phyloP scores from a whole-genome alignment of 129 eudicot genomes.

The Cynara cardunculus region DNA sequence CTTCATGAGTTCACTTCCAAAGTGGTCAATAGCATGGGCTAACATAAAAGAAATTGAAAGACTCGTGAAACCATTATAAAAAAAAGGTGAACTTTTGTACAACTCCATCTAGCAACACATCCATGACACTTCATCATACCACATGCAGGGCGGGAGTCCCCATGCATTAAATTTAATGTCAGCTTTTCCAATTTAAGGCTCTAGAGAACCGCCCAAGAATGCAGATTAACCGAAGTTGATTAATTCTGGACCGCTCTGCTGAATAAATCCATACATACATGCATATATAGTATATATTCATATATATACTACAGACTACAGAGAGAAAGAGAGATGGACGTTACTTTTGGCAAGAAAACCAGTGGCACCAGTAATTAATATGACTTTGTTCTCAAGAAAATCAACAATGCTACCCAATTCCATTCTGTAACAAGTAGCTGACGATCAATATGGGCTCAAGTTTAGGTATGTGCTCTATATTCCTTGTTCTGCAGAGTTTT shows the following conservation, averaged over 20 bases:
- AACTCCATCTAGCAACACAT: background rate
- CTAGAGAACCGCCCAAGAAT: background rate
- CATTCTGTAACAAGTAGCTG: slow-evolving; percentile 21
- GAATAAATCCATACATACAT: background rate
- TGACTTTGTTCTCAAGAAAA: slow-evolving; percentile 45
- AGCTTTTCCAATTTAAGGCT: background rate
- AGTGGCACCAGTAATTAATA: slow-evolving; percentile 66
- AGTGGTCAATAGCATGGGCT: background rate
- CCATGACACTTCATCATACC: background rate
- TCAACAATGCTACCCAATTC: slow-evolving; percentile 49
- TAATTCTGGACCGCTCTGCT: background rate
- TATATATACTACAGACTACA: background rate
- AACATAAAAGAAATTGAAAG: too few relatives aligned
- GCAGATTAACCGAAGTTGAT: background rate
- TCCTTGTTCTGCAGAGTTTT: background rate
- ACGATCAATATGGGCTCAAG: background rate
- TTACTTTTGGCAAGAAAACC: slow-evolving; percentile 72
- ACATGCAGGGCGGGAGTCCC: background rate
- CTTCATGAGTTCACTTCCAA: background rate
- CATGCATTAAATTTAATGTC: background rate
- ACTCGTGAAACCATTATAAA: background rate
- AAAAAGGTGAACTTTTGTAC: background rate
- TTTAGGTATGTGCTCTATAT: background rate
- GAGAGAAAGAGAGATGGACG: slow-evolving; percentile 5
- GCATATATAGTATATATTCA: background rate